phyloP scores from a whole-genome alignment of 306 rosid species.

The Hippophae rhamnoides region DNA sequence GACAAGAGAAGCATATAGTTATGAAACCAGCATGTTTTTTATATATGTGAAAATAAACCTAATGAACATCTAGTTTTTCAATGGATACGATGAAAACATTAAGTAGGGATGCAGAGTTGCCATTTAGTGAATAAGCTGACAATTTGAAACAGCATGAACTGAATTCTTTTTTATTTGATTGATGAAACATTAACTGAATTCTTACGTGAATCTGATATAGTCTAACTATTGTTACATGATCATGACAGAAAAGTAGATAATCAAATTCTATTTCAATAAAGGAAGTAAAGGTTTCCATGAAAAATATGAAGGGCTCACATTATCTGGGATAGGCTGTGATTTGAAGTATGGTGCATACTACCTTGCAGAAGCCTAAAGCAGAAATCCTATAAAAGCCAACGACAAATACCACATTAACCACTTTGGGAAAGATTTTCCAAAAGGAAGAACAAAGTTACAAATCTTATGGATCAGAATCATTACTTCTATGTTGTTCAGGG shows the following conservation, averaged over 20 bases:
- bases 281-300: not conserved
- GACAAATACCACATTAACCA: slow-evolving; percentile 16
- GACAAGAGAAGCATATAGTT: too few species aligned
- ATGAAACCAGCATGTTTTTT: too few species aligned
- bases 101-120: too few species aligned
- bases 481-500: slow-evolving; percentile 67
- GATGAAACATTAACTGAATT: too few species aligned
- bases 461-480: slow-evolving; percentile 10
- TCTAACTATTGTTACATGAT: not conserved
- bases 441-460: not conserved
- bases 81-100: too few species aligned
- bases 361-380: slow-evolving; percentile 56
- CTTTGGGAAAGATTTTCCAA: slow-evolving; percentile 3
- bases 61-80: too few species aligned
- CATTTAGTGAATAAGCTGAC: too few species aligned
- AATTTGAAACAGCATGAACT: too few species aligned
- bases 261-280: not conserved
- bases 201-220: not conserved
- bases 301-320: slow-evolving; percentile 39
- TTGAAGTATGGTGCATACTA: slow-evolving; percentile 59
- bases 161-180: too few species aligned
- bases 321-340: slow-evolving; percentile 81
- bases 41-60: too few species aligned
- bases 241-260: not conserved
- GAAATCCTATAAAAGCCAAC: slow-evolving; percentile 54